Percentiles rank a stretch among this genome's conserved stretches.
Conservation (phyloP, 306 rosid genomes). For the Malus orientalis region DNA sequence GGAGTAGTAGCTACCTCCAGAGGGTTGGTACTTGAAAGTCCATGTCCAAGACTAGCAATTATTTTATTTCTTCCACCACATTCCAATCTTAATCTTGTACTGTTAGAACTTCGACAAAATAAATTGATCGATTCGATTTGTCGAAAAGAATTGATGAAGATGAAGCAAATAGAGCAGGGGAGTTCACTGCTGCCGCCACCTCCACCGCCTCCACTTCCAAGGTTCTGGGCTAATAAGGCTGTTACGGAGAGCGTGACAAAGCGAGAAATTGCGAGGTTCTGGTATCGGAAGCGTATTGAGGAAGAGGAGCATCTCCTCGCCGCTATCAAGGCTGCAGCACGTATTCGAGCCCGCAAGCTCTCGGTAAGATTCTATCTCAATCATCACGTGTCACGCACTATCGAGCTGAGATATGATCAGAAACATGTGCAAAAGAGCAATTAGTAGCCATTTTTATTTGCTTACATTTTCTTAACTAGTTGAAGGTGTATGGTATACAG, state of each 20-base stretch:
- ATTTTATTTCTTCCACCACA: neutral
- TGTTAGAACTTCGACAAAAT: no score
- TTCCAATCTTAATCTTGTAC: neutral
- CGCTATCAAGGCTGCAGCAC: slow-evolving; percentile 76
- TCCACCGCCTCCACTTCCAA: slow-evolving; percentile 45
- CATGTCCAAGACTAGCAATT: neutral
- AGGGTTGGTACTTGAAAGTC: slow-evolving; percentile 1
- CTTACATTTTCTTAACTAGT: neutral
- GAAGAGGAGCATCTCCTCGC: slow-evolving; percentile 78
- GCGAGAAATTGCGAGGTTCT: slow-evolving; percentile 65
- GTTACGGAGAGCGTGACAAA: slow-evolving; percentile 50
- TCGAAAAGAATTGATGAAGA: neutral
- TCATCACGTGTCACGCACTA: neutral
- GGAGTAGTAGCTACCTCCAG: slow-evolving; percentile 30
- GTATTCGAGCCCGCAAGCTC: slow-evolving; percentile 58
- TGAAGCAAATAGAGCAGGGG: slow-evolving; percentile 20
- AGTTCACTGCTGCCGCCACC: slow-evolving; percentile 20
- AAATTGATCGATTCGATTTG: neutral
- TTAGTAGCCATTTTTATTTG: neutral
- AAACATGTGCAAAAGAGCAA: neutral
- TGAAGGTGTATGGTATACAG: slow-evolving; percentile 22
- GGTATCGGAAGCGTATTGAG: slow-evolving; percentile 53
- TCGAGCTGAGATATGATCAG: neutral
- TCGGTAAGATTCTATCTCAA: slow-evolving; percentile 25
- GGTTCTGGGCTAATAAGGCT: slow-evolving; percentile 22